phyloP scores from a whole-genome alignment of 306 rosid genomes.

The Begonia fuchsioides region DNA sequence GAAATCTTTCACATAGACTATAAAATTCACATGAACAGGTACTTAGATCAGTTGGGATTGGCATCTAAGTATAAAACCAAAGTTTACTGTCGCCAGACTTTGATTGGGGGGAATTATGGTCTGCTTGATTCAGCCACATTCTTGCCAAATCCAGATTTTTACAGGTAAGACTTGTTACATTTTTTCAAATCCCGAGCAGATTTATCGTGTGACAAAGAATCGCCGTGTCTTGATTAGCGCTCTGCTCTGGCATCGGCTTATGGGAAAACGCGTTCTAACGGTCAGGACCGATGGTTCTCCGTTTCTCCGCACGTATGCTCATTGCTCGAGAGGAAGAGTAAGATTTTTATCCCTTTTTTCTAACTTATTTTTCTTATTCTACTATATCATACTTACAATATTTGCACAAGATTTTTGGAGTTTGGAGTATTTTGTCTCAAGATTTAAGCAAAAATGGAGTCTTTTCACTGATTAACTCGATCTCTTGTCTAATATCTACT shows the following conservation, averaged over 20 bases:
- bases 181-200: neutral
- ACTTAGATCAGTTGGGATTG: conserved; percentile 95
- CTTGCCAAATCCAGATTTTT: conserved; percentile 87
- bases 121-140: conserved; percentile 59
- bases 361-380: too few relatives aligned
- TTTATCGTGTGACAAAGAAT: conserved; percentile 5
- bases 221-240: conserved; percentile 30
- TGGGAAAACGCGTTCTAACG: conserved; percentile 66
- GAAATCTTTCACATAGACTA: too few relatives aligned
- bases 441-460: too few relatives aligned
- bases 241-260: conserved; percentile 82
- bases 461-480: too few relatives aligned
- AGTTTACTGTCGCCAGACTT: conserved; percentile 84
- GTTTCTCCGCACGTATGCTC: conserved; percentile 67
- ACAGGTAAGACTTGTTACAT: conserved; percentile 39
- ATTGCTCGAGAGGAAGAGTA: conserved; percentile 79
- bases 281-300: conserved; percentile 32
- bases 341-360: conserved; percentile 13
- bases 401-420: too few relatives aligned
- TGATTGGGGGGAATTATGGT: conserved; percentile 91
- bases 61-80: conserved; percentile 58
- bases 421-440: too few relatives aligned
- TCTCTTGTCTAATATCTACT: neutral
- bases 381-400: too few relatives aligned
- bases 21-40: conserved; percentile 26